Evolutionary conservation across 139 green algal genomes (phyloP), one percentile per base, ranked within the genome.

Genomic region (Chlamydomonas sp.): DNA sequence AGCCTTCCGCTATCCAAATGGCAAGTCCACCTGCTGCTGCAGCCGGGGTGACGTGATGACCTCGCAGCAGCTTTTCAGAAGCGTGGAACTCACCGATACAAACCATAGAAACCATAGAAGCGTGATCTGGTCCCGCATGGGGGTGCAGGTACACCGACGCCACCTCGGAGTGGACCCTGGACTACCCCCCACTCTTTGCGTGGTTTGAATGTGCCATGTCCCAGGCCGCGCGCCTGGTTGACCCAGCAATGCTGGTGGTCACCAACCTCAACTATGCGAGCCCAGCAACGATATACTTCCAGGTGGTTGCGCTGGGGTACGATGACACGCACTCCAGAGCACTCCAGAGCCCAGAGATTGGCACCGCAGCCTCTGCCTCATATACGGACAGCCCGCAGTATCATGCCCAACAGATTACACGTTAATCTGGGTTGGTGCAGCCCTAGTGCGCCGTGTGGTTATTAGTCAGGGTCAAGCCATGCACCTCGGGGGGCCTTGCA

Each of bases 121-220:
- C 68, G 12, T 15, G 12, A 12, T 74, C 68, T 15, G 4, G 6
- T 31, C 18, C 4, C 78, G 4, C 18, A 63, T 9, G 8, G 4
- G 3, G 4, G 1, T 81, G 5, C 87, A 98, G 97, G 97, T 99
- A 99, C 85, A 77, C 88, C 10, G 96, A 99, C 4, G 91, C 86
- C 15, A 98, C 95, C 0, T 99, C 97, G 0, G 79, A 96, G 77
- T 99, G 98, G 98, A 99, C 98, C 0, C 89, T 99, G 72, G 98
- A 99, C 90, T 99, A 99, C 86, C 98, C 98, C 6, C 98, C 98
- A 1, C 86, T 99, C 3, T 99, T 99, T 84, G 98, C 98, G 3
- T 99, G 96, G 95, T 97, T 99, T 78, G 97, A 99, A 84, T 95
- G 91, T 80, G 69, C 80, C 0, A 90, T 99, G 20, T 88, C 95